A percentile compares a stretch with the other conserved stretches of the same genome.
phyloP scores from a whole-genome alignment of 2,329 filamentous ascomycete genomes.

The Fusarium caatingaense region DNA sequence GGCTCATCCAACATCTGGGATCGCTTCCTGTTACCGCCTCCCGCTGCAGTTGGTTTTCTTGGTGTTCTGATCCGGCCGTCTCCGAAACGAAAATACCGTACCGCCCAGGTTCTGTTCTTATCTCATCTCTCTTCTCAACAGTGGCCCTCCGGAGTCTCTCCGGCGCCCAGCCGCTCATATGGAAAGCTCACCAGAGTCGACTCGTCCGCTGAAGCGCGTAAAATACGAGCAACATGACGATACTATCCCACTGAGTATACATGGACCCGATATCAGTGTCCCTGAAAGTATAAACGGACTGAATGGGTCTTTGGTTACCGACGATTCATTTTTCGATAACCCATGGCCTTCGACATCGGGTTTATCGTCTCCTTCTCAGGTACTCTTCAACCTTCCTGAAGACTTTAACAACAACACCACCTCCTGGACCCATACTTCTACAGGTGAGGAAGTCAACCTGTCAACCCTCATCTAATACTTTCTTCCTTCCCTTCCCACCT shows the following conservation, averaged over 20 bases:
- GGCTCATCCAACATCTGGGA: constrained; percentile 30
- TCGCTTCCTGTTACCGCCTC: constrained; percentile 32
- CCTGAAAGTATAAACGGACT: constrained; percentile 23
- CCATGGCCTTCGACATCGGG: constrained; percentile 31
- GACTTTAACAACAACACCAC: constrained; percentile 15
- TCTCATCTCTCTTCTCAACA: constrained; percentile 39
- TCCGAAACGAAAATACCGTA: constrained; percentile 36
- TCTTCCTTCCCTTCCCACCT: constrained; percentile 1
- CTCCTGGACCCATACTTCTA: constrained; percentile 32
- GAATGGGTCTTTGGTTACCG: constrained; percentile 23
- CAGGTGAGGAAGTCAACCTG: constrained; percentile 43
- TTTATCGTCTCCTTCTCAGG: constrained; percentile 40
- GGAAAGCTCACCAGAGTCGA: constrained; percentile 43
- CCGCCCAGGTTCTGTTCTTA: constrained; percentile 25
- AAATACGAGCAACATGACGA: constrained; percentile 42
- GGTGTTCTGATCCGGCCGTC: constrained; percentile 39
- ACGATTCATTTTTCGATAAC: constrained; percentile 34
- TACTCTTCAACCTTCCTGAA: constrained; percentile 37
- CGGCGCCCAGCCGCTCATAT: constrained; percentile 38
- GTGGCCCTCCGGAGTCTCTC: constrained; percentile 33
- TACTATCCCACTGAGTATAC: constrained; percentile 29
- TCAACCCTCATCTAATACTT: constrained; percentile 14
- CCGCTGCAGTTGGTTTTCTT: constrained; percentile 17
- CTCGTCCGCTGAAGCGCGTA: constrained; percentile 46
- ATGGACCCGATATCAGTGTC: constrained; percentile 22